Base-by-base conservation (phyloP, 2,329 filamentous ascomycete species). In the Thelonectria rubi region DNA sequence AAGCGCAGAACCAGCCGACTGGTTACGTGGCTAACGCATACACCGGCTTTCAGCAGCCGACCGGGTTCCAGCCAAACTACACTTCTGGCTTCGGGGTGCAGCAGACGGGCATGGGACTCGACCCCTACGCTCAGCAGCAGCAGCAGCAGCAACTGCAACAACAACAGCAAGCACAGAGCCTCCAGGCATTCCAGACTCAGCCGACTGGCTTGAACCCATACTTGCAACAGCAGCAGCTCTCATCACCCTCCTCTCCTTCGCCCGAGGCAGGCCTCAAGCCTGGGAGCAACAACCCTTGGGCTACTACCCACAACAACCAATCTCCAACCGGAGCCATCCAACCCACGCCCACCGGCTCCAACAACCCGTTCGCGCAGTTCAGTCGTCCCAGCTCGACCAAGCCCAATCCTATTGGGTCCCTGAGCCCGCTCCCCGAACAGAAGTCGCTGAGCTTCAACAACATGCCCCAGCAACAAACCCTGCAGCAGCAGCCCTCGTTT, bases 251-350 rank as follows among this genome's bases (percentile, higher is more conserved):
- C 1, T 78, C 80, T 42, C 73, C 79, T 14, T 76, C 78, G 34
- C 83, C 86, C 65, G 91, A 89, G 72, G 81, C 86, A 51, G 82
- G 86, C 18, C 82, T 89, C 18, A 90, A 92, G 65, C 83, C 94
- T 21, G 94, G 93, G 37, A 96, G 88, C 77, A 96, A 98, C 80
- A 99, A 99, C 76, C 95, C 95, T 0, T 99, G 94, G 92, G 91
- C 92, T 21, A 85, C 84, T 26, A 85, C 12, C 4, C 45, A 82
- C 69, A 84, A 82, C 65, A 82, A 85, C 65, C 82, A 86, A 62
- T 76, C 79, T 46, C 81, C 88, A 50, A 78, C 88, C 46, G 81
- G 87, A 52, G 79, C 89, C 2, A 79, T 97, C 65, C 89, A 91
- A 74, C 91, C 93, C 5, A 91, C 93, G 74, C 90, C 92, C 3